phyloP scores from a whole-genome alignment of 2,329 filamentous ascomycete species.

The Sporothrix phasma region DNA sequence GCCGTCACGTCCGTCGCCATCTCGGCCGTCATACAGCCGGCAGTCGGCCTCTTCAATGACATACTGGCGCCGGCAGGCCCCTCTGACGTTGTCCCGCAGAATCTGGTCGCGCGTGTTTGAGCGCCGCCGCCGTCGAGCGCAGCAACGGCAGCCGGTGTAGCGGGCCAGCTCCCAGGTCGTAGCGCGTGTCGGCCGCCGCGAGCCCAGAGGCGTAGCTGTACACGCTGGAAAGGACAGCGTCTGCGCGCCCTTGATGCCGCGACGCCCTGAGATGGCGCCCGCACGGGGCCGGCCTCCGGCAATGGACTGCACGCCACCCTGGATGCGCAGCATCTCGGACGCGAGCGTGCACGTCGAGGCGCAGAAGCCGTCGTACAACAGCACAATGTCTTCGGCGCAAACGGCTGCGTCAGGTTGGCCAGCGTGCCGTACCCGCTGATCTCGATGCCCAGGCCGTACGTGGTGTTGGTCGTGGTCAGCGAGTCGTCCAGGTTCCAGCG shows the following conservation, averaged over 20 bases:
- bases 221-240: slow-evolving; percentile 5
- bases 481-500: slow-evolving; percentile 40
- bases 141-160: slow-evolving; percentile 5
- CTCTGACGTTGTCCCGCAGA: slow-evolving; percentile 27
- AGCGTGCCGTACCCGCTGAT: slow-evolving; percentile 42
- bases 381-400: slow-evolving; percentile 48
- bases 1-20: slow-evolving; percentile 38
- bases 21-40: slow-evolving; percentile 38
- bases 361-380: slow-evolving; percentile 36
- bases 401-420: slow-evolving; percentile 40
- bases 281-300: slow-evolving; percentile 48
- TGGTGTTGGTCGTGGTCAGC: slow-evolving; percentile 32
- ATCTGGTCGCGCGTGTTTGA: slow-evolving; percentile 36
- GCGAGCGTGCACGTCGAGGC: slow-evolving; percentile 26
- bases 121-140: slow-evolving; percentile 13
- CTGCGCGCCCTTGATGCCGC: slow-evolving; percentile 51
- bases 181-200: slow-evolving; percentile 13
- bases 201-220: slow-evolving; percentile 18
- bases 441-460: slow-evolving; percentile 30
- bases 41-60: slow-evolving; percentile 40
- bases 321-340: slow-evolving; percentile 25
- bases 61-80: slow-evolving; percentile 38
- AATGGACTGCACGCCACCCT: slow-evolving; percentile 43
- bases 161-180: too few species aligned
- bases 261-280: slow-evolving; percentile 48